Percentiles rank a stretch among this genome's conserved stretches.
These are phyloP conservation scores for Penicillium rolfsii DNA, from an alignment of 2,329 filamentous ascomycete species.

Conservation along the genomic window DNA sequence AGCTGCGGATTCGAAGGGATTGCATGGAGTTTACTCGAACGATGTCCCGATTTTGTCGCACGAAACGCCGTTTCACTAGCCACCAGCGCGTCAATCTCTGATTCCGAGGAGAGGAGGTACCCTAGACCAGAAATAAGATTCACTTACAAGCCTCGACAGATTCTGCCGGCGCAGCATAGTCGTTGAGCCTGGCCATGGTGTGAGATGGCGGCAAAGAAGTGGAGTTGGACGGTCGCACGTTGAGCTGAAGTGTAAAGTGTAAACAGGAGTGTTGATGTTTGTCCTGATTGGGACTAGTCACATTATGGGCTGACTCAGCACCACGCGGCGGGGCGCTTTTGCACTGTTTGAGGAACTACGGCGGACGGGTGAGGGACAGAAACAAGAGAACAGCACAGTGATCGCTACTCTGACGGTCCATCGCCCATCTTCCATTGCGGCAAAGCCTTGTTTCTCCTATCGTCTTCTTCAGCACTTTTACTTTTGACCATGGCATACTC, in stretches of 20 bases:
- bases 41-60: constrained; percentile 68
- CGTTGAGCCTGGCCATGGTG: constrained; percentile 55
- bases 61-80: constrained; percentile 65
- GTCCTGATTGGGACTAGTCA: constrained; percentile 37
- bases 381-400: no score
- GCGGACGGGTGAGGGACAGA: background rate
- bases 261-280: constrained; percentile 46
- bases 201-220: background rate
- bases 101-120: background rate
- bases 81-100: constrained; percentile 17
- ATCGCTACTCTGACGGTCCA: background rate
- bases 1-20: constrained; percentile 64
- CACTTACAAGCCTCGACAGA: constrained; percentile 54
- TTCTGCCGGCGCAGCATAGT: constrained; percentile 49
- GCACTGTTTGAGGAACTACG: background rate
- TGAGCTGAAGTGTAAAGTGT: constrained; percentile 9
- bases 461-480: background rate
- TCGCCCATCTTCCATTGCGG: background rate
- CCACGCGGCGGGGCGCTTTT: background rate
- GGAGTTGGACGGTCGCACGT: constrained; percentile 11
- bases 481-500: constrained; percentile 40
- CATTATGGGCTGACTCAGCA: constrained; percentile 22
- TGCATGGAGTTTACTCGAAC: constrained; percentile 67
- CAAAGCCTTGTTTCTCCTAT: background rate
- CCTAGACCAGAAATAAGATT: background rate